Conservation (phyloP, 371 early-diverging fungal genomes). For the Batkoa obscura region DNA sequence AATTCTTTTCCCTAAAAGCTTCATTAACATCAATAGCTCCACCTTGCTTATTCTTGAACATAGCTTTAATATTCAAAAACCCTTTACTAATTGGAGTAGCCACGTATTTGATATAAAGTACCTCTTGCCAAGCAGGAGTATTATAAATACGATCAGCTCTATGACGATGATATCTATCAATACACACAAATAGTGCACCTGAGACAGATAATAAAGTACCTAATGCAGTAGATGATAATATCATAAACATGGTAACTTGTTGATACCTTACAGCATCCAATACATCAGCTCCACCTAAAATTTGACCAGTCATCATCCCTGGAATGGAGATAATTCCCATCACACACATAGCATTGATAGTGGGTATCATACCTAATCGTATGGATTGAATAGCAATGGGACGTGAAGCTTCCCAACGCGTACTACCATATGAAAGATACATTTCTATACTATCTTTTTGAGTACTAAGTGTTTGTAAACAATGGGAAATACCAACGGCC, state of each 20-base stretch:
- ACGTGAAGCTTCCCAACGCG: conserved; percentile 64
- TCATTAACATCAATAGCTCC: no score
- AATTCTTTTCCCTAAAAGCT: no score
- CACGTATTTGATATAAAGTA: not conserved
- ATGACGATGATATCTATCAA: conserved; percentile 1
- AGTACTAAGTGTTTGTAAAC: conserved; percentile 12
- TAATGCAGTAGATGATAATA: conserved; percentile 8
- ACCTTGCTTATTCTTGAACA: no score
- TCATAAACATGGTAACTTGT: conserved; percentile 11
- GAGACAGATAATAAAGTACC: conserved; percentile 6
- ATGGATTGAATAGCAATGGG: conserved; percentile 52
- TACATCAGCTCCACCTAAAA: conserved; percentile 62
- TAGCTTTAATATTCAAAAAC: no score
- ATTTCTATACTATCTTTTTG: conserved; percentile 54
- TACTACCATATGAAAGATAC: conserved; percentile 59
- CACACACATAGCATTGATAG: conserved; percentile 40
- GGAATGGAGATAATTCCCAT: conserved; percentile 79
- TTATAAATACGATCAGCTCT: conserved; percentile 2
- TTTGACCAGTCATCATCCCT: conserved; percentile 80
- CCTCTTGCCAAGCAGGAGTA: not conserved
- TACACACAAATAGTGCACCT: not conserved
- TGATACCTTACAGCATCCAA: conserved; percentile 37
- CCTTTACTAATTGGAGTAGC: not conserved
- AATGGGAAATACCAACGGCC: conserved; percentile 31
- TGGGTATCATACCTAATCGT: conserved; percentile 56